Conservation (phyloP, 2,329 filamentous ascomycete genomes). For the Helminthosporium solani region DNA sequence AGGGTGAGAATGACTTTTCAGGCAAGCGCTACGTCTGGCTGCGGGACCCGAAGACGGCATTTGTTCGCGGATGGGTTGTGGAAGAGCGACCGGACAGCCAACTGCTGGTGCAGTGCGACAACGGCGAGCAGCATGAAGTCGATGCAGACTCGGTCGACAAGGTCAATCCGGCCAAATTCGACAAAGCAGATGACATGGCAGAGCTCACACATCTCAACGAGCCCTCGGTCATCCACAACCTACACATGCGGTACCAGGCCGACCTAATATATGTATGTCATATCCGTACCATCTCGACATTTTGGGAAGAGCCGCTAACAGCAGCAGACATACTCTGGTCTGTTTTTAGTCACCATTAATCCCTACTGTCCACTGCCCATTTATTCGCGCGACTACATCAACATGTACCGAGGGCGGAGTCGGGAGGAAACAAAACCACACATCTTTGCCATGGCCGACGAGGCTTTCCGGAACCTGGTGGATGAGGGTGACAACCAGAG, state of each 20-base stretch:
- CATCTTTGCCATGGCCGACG: slow-evolving; percentile 96
- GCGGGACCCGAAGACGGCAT: slow-evolving; percentile 80
- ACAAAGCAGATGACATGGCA: slow-evolving; percentile 99
- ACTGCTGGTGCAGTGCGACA: slow-evolving; percentile 87
- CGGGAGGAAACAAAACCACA: slow-evolving; percentile 95
- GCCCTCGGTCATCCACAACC: slow-evolving; percentile 94
- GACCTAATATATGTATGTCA: slow-evolving; percentile 78
- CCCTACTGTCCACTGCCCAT: slow-evolving; percentile 94
- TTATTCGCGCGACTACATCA: slow-evolving; percentile 94
- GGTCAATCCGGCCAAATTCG: slow-evolving; percentile 98
- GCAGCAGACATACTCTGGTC: slow-evolving; percentile 81
- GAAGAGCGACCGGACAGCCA: slow-evolving; percentile 71
- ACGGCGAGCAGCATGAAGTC: slow-evolving; percentile 90
- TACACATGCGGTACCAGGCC: slow-evolving; percentile 90
- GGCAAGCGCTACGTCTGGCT: slow-evolving; percentile 99
- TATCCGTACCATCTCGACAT: neutral
- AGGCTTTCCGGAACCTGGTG: slow-evolving; percentile 92
- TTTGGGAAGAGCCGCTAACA: neutral
- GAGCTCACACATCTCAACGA: slow-evolving; percentile 98
- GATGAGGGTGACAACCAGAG: slow-evolving; percentile 96
- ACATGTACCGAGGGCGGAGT: slow-evolving; percentile 92
- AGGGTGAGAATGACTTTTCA: slow-evolving; percentile 98
- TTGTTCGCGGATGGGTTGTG: slow-evolving; percentile 88
- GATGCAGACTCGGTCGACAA: slow-evolving; percentile 90
- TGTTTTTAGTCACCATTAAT: slow-evolving; percentile 96